phyloP scores from a whole-genome alignment of 2,329 filamentous ascomycete genomes.

The Fusarium tricinctum region DNA sequence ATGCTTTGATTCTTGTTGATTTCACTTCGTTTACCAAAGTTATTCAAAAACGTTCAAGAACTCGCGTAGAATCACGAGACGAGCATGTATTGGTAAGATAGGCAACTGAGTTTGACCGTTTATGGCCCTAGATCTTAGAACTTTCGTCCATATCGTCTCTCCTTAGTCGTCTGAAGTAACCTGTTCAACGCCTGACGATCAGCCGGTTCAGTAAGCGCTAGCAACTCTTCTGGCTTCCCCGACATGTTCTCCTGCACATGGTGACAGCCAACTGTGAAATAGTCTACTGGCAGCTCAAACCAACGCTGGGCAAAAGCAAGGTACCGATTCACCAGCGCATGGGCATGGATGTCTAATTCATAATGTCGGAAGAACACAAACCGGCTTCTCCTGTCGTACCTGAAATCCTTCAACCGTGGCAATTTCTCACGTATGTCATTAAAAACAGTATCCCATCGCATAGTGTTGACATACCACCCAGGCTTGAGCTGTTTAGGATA shows the following conservation, averaged over 20 bases:
- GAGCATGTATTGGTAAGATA: too few species aligned
- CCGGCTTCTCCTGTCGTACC: not conserved
- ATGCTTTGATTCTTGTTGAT: too few species aligned
- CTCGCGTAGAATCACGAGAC: too few species aligned
- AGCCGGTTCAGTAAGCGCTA: not conserved
- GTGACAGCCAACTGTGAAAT: not conserved
- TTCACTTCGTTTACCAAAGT: too few species aligned
- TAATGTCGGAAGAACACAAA: not conserved
- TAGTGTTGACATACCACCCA: not conserved
- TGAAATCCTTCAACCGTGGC: not conserved
- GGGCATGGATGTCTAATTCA: fast-evolving
- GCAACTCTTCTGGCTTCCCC: not conserved
- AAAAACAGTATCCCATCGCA: conserved; percentile 44
- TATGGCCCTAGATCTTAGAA: not conserved
- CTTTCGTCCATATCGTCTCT: not conserved
- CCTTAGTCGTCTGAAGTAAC: not conserved
- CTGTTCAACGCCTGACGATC: not conserved
- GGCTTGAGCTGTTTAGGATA: not conserved
- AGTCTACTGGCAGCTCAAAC: not conserved
- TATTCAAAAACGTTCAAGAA: too few species aligned
- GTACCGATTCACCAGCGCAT: not conserved
- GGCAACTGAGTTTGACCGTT: too few species aligned
- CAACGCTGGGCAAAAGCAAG: not conserved
- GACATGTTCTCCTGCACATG: conserved; percentile 3
- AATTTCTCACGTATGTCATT: conserved; percentile 33